Evolutionary conservation across 2,329 filamentous ascomycete species (phyloP), one percentile per base, ranked within the genome.

Genomic region (Aphanocladium album): DNA sequence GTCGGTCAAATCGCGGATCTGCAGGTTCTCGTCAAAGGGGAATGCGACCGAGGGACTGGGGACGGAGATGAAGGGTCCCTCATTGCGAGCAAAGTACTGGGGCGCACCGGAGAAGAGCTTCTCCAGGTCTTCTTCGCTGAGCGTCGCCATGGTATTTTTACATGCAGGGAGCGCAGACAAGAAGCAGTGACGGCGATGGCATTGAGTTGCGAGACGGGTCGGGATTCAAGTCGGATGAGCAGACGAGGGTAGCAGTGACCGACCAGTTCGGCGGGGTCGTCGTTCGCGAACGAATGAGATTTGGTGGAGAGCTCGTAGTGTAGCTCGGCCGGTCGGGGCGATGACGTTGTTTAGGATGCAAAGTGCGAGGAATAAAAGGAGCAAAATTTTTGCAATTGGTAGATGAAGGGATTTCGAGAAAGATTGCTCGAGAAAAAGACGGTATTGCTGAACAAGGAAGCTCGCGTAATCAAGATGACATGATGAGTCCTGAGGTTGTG

Each of bases 21-120:
- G 76, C 61, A 88, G 72, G 63, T 81, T 77, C 63, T 83, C 80
- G 70, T 90, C 84, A 81, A 86, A 89, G 1, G 87, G 87, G 69
- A 86, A 90, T 41, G 84, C 83, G 30, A 87, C 85, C 53, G 79
- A 84, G 23, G 87, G 86, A 66, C 85, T 81, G 23, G 83, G 83
- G 41, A 84, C 82, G 55, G 80, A 84, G 62, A 80, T 81, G 69
- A 79, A 83, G 70, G 86, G 82, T 43, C 83, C 82, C 66, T 85
- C 81, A 61, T 79, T 81, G 57, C 83, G 80, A 65, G 84, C 81
- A 71, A 85, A 86, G 76, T 88, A 90, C 70, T 89, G 87, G 64
- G 88, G 88, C 47, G 88, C 88, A n/a, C 88, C 88, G 27, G 87
- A 89, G 77, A 90, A 91, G 67, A 90, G 80, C 72, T 85, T 84